Conservation (phyloP, 176 grass and related monocot genomes). For the Cymbopogon citratus region DNA sequence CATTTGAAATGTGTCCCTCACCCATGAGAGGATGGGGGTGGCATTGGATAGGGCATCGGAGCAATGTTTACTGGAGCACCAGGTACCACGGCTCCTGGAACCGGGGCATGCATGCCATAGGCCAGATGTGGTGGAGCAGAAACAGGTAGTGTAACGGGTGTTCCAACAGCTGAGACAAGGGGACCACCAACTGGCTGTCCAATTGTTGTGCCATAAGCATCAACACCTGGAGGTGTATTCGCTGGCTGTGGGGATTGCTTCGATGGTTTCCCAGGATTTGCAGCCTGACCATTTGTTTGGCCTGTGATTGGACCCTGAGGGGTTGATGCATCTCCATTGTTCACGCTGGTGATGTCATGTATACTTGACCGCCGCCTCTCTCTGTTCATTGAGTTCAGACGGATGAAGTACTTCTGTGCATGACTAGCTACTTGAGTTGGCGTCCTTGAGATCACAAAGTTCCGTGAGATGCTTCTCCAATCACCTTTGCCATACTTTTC, state of each 20-base stretch:
- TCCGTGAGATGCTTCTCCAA: slow-evolving; percentile 93
- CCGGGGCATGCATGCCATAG: slow-evolving; percentile 47
- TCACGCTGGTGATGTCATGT: slow-evolving; percentile 88
- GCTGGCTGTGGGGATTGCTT: slow-evolving; percentile 53
- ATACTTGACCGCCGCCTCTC: slow-evolving; percentile 88
- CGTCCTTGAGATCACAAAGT: slow-evolving; percentile 96
- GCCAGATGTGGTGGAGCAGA: slow-evolving; percentile 61
- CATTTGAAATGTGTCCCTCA: slow-evolving; percentile 27
- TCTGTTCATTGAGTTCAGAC: slow-evolving; percentile 86
- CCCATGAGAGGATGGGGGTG: slow-evolving; percentile 52
- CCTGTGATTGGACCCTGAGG: slow-evolving; percentile 65
- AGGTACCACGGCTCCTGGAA: slow-evolving; percentile 53
- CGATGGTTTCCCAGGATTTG: slow-evolving; percentile 44
- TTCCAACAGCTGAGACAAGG: slow-evolving; percentile 72
- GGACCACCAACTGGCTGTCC: slow-evolving; percentile 78
- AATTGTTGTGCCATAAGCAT: slow-evolving; percentile 69
- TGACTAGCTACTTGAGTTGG: slow-evolving; percentile 95
- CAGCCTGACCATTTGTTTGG: slow-evolving; percentile 42
- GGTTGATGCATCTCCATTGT: slow-evolving; percentile 44
- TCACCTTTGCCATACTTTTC: slow-evolving; percentile 98
- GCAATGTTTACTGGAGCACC: slow-evolving; percentile 56
- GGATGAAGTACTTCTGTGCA: slow-evolving; percentile 94
- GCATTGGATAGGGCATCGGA: slow-evolving; percentile 55
- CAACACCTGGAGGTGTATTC: slow-evolving; percentile 32
- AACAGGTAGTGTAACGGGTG: slow-evolving; percentile 67